Evolutionary conservation across 75 land plant genomes (phyloP).

Genomic region (Pinus tabuliformis): DNA sequence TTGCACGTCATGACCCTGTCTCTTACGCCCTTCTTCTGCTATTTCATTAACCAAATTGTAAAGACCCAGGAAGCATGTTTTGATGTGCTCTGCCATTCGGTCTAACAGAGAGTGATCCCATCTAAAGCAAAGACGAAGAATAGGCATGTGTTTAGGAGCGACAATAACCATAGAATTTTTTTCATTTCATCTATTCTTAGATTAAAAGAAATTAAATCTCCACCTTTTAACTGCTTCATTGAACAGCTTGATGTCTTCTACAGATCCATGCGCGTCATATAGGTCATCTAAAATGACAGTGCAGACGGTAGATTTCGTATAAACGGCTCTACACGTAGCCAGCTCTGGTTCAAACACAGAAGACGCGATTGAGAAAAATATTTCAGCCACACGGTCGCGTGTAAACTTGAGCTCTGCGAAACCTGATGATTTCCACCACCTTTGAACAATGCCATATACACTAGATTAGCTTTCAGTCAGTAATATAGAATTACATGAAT

Average conservation of each 20-base stretch:
- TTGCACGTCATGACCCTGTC: constrained; percentile 9
- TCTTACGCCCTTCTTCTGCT: constrained; percentile 7
- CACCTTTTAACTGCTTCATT: constrained; percentile 12
- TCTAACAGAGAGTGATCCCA: constrained; percentile 29
- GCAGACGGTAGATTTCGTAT: constrained; percentile 11
- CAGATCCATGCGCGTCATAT: constrained; percentile 11
- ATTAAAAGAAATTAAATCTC: no score
- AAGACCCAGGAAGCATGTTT: constrained; percentile 4
- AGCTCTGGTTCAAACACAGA: constrained; percentile 17
- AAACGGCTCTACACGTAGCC: constrained; percentile 6
- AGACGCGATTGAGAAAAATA: constrained; percentile 9
- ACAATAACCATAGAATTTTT: not conserved
- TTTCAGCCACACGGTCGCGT: constrained; percentile 8
- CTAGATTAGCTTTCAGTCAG: no score
- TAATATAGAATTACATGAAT: no score
- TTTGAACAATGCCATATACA: not conserved
- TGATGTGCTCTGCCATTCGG: not conserved
- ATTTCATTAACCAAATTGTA: constrained; percentile 8
- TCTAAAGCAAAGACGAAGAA: not conserved
- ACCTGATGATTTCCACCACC: constrained; percentile 19
- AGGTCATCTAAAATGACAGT: constrained; percentile 7
- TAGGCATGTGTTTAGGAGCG: not conserved
- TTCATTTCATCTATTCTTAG: no score
- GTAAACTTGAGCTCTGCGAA: not conserved
- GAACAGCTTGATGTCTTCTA: constrained; percentile 1